Evolutionary conservation across 306 rosid genomes (phyloP), one percentile per base, ranked within the genome.

Genomic region (Leucaena leucocephala): DNA sequence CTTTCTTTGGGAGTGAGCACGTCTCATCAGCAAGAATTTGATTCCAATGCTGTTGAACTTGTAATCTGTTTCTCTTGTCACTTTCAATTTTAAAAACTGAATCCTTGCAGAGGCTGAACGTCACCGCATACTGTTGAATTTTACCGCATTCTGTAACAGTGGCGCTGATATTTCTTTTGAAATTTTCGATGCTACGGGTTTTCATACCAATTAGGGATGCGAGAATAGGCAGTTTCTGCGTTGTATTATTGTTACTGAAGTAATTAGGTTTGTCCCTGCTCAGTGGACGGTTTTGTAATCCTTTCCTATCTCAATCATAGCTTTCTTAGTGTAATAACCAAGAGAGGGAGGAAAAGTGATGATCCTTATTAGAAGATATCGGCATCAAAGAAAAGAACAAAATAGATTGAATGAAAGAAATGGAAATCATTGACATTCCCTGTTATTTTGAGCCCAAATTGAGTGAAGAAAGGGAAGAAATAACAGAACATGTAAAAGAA

Each of bases 21-120:
- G 33, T 54, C 58, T 59, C 61, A 11, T 6, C 67, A 16, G 68
- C 62, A 13, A 77, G 71, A 79, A 40, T 75, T 61, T 71, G 69
- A 54, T 82, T 68, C 35, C 17, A 59, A 61, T 61, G 70, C 19
- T 16, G 8, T 4, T 49, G 22, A 15, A 35, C 21, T 73, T 19
- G 44, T 39, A 78, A 1, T 61, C n/a, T 66, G 16, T 46, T 71
- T 62, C n/a, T 58, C 27, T 45, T 57, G 58, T 36, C 27, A 7
- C 8, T n/a, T 43, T 54, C 36, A 19, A n/a, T 67, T 46, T 68
- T 39, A 17, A 10, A 50, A 49, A 12, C 27, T 43, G 64, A 75
- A 75, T 72, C 64, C 12, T 59, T 71, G 22, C 76, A 45, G 8
- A 15, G 76, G 50, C 68, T 76, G 57, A 22, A 46, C 72, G 58